Evolutionary conservation across 257 asterid species (phyloP), one percentile per base, ranked within the genome.

Genomic region (Osmanthus fragrans): DNA sequence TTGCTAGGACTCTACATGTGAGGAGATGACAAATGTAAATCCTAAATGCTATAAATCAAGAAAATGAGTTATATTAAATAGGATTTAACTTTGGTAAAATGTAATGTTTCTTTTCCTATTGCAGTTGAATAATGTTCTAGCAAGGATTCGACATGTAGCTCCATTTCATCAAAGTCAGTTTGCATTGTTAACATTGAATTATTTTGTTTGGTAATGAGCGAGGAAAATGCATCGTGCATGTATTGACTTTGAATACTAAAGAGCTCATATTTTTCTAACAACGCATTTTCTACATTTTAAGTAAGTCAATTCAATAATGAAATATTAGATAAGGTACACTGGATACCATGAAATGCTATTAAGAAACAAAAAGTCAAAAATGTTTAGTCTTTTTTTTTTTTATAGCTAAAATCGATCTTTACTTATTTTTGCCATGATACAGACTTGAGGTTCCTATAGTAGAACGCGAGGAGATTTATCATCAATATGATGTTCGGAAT

Each of bases 1-100:
- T 78, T 79, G 86, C 75, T 77, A 76, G 78, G 82, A 77, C 80
- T 72, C 75, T 77, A 79, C 84, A 86, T 84, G 87, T 86, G 69
- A 63, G 36, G 69, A 27, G 69, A 63, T 63, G 29, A 25, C 8
- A 10, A 63, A 63, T 23, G 36, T 7, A 63, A 63, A 11, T n/a
- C 69, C 15, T 25, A 27, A 63, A 27, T 27, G 34, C 36, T 11
- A 11, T 12, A 63, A 63, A 9, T 27, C 18, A 27, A 27, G 69
- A 25, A 23, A 25, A 63, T 60, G 16, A 60, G 2, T 23, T 60
- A 23, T 60, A 60, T 60, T 60, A 3, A 36, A 23, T 7, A 60
- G 18, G 34, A 63, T 63, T 23, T 63, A 11, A 25, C 34, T 63
- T 63, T 63, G 16, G 4, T 15, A 27, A 23, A 27, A 63, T 25